Conservation (phyloP, 306 rosid genomes). For the Sechiopsis laciniata region DNA sequence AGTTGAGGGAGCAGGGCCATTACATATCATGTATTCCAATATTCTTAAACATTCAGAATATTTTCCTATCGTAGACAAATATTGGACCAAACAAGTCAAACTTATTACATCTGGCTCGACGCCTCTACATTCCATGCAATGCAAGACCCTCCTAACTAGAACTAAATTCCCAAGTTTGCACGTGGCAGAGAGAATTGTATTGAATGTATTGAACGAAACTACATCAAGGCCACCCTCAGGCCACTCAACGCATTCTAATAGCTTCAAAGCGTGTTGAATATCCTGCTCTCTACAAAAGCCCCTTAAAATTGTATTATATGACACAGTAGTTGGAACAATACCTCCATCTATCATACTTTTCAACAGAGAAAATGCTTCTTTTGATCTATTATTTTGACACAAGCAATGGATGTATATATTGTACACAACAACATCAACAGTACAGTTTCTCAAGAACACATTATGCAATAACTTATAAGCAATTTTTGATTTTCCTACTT, state of each 20-base stretch:
- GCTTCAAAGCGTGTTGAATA: constrained; percentile 32
- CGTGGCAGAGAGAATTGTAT: constrained; percentile 33
- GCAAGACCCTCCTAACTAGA: constrained; percentile 27
- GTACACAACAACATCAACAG: constrained; percentile 36
- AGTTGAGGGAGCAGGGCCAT: constrained; percentile 25
- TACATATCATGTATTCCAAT: constrained; percentile 29
- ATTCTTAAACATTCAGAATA: constrained; percentile 34
- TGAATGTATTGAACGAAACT: constrained; percentile 32
- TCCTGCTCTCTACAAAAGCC: constrained; percentile 30
- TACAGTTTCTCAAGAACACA: constrained; percentile 27
- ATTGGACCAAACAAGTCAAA: constrained; percentile 37
- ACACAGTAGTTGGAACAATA: constrained; percentile 32
- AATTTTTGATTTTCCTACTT: constrained; percentile 25
- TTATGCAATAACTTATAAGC: constrained; percentile 28
- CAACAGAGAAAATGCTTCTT: constrained; percentile 33
- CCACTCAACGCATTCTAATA: constrained; percentile 37
- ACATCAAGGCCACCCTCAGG: constrained; percentile 32
- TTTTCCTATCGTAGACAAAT: constrained; percentile 28
- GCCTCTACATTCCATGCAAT: constrained; percentile 31
- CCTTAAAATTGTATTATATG: constrained; percentile 40
- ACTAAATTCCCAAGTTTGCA: constrained; percentile 31
- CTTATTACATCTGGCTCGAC: constrained; percentile 31
- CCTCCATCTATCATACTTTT: constrained; percentile 32
- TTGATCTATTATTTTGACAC: constrained; percentile 33
- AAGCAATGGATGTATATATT: constrained; percentile 39